phyloP scores from a whole-genome alignment of 805 yeast genomes.

The Metschnikowia peoriensis region DNA sequence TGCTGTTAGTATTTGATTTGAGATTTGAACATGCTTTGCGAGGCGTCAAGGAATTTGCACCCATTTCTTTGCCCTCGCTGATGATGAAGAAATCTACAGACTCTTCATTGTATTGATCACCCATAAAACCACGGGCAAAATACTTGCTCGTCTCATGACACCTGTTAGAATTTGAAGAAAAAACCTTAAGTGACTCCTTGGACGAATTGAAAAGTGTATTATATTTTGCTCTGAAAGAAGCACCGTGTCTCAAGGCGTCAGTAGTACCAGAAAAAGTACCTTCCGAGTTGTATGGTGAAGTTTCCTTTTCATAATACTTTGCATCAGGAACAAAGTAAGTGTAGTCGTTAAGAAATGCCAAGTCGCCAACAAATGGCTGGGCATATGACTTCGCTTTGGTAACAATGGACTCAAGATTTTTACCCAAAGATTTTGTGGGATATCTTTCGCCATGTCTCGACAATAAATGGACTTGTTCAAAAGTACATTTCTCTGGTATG shows the following conservation, averaged over 20 bases:
- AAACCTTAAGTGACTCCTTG: slow-evolving; percentile 42
- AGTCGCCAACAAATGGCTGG: slow-evolving; percentile 43
- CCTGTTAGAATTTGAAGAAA: slow-evolving; percentile 53
- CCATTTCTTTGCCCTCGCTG: slow-evolving; percentile 46
- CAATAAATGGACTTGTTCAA: slow-evolving; percentile 50
- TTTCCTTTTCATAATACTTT: slow-evolving; percentile 47
- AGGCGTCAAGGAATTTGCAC: slow-evolving; percentile 61
- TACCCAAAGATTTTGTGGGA: slow-evolving; percentile 37
- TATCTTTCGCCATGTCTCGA: slow-evolving; percentile 81
- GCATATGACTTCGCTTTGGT: slow-evolving; percentile 25
- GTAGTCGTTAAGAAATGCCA: slow-evolving; percentile 53
- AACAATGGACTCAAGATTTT: slow-evolving; percentile 24
- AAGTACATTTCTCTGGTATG: not conserved
- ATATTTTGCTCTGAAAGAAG: slow-evolving; percentile 46
- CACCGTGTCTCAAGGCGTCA: slow-evolving; percentile 50
- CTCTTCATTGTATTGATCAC: slow-evolving; percentile 35
- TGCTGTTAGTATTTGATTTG: slow-evolving; percentile 26
- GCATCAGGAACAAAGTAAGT: slow-evolving; percentile 44
- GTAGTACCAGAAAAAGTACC: slow-evolving; percentile 51
- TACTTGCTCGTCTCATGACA: slow-evolving; percentile 52
- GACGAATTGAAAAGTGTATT: slow-evolving; percentile 41
- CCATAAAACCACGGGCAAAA: slow-evolving; percentile 61
- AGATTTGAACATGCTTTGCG: slow-evolving; percentile 42
- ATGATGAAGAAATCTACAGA: slow-evolving; percentile 37
- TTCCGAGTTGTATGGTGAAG: slow-evolving; percentile 41